Conservation (phyloP, 108 stramenopile genomes). For the Nitzschia palea region DNA sequence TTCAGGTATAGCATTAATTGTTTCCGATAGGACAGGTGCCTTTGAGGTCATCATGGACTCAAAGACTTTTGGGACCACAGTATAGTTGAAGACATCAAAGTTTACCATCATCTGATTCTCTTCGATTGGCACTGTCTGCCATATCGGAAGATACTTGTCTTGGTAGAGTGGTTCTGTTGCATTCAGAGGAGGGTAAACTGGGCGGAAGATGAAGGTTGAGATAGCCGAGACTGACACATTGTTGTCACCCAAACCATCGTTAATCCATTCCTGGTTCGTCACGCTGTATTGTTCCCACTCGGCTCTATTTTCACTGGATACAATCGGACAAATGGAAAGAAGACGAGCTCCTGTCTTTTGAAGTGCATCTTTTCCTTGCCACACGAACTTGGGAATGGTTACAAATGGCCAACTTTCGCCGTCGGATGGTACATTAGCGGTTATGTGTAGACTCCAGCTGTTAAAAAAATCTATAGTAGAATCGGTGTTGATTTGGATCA, state of each 20-base stretch:
- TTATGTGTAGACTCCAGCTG: slow-evolving; percentile 2
- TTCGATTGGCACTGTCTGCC: not conserved
- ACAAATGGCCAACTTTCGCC: slow-evolving; percentile 23
- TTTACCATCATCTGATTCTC: not conserved
- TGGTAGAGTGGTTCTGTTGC: not conserved
- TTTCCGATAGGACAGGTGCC: not conserved
- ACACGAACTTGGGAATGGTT: slow-evolving; percentile 6
- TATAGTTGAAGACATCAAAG: slow-evolving; percentile 5
- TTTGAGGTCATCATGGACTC: not conserved
- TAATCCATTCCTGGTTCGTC: slow-evolving; percentile 15
- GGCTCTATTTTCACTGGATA: not conserved
- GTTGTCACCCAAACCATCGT: not conserved
- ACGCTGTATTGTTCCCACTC: slow-evolving; percentile 12
- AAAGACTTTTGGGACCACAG: not conserved
- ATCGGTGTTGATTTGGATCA: not conserved
- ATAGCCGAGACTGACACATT: not conserved
- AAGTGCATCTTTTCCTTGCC: not conserved
- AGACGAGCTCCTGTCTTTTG: not conserved
- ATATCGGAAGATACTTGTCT: not conserved
- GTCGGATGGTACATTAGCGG: not conserved
- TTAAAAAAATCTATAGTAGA: not conserved
- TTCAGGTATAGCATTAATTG: not conserved
- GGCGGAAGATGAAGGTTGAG: not conserved
- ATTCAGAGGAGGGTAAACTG: not conserved
- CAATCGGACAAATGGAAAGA: not conserved